These are phyloP conservation scores for Melastoma malabathricum DNA, from an alignment of 345 rosid species.

Conservation along the genomic window DNA sequence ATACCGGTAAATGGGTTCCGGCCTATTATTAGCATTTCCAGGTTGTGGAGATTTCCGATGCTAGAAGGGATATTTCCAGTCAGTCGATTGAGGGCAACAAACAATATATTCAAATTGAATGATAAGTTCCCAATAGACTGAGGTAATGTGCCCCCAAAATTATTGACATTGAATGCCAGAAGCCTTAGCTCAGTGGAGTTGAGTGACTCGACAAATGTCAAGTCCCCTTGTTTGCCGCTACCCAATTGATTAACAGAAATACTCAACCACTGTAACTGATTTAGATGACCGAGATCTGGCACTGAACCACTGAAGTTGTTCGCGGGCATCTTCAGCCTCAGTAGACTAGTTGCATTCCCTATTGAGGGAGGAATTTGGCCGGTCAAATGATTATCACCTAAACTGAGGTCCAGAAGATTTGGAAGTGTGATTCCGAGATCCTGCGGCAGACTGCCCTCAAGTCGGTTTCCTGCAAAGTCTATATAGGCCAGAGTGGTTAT, in stretches of 20 bases:
- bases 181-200: neutral
- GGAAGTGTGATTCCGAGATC: neutral
- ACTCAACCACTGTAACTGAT: neutral
- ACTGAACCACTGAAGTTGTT: constrained; percentile 1
- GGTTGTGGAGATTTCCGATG: neutral
- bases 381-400: accelerated
- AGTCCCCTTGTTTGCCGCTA: constrained; percentile 2
- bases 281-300: constrained; percentile 1
- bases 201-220: neutral
- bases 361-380: neutral
- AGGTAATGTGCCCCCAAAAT: constrained; percentile 9
- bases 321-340: neutral
- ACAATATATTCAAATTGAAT: neutral
- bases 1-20: too few species aligned
- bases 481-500: neutral
- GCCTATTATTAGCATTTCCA: too few species aligned
- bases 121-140: neutral
- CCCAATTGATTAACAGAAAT: constrained; percentile 1
- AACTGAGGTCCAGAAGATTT: neutral
- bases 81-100: neutral
- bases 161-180: neutral
- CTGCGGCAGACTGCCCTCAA: neutral
- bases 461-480: neutral
- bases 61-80: neutral
- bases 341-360: neutral